Conservation (phyloP, 2,329 filamentous ascomycete genomes). For the Beauveria sp. region DNA sequence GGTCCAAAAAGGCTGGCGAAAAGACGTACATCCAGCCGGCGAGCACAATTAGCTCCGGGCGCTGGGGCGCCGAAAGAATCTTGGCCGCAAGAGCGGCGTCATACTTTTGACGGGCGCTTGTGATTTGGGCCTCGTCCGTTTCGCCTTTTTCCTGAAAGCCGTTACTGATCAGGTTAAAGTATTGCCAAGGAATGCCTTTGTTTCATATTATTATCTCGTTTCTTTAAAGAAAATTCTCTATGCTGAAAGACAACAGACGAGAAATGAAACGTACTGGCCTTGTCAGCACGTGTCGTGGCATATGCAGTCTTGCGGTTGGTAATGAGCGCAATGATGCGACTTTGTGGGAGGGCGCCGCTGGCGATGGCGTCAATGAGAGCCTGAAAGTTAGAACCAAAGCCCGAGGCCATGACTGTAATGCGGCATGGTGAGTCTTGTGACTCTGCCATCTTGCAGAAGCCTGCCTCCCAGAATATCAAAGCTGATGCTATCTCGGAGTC, state of each 20-base stretch:
- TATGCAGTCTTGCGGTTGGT: slow-evolving; percentile 42
- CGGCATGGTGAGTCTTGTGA: slow-evolving; percentile 28
- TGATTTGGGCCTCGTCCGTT: slow-evolving; percentile 46
- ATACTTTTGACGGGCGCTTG: slow-evolving; percentile 57
- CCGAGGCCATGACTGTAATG: slow-evolving; percentile 62
- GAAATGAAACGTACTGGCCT: slow-evolving; percentile 24
- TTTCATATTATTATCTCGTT: too few relatives aligned
- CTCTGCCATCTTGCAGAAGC: not conserved
- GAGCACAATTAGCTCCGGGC: slow-evolving; percentile 69
- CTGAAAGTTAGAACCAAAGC: slow-evolving; percentile 72
- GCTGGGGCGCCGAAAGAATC: slow-evolving; percentile 45
- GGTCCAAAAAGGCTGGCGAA: slow-evolving; percentile 59
- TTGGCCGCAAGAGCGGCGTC: slow-evolving; percentile 66
- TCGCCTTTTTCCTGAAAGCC: slow-evolving; percentile 55
- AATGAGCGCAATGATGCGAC: slow-evolving; percentile 38
- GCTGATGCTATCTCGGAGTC: too few relatives aligned
- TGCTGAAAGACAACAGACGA: too few relatives aligned
- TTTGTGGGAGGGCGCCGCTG: slow-evolving; percentile 30
- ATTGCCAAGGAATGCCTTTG: slow-evolving; percentile 58
- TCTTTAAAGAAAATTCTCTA: rapidly evolving
- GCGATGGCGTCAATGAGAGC: slow-evolving; percentile 51
- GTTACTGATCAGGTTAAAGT: slow-evolving; percentile 74
- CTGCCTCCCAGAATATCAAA: not conserved
- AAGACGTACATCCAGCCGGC: slow-evolving; percentile 87
- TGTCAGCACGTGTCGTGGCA: slow-evolving; percentile 33